Base-by-base conservation (phyloP, 2,329 filamentous ascomycete species). In the Leptodontidium sp. region DNA sequence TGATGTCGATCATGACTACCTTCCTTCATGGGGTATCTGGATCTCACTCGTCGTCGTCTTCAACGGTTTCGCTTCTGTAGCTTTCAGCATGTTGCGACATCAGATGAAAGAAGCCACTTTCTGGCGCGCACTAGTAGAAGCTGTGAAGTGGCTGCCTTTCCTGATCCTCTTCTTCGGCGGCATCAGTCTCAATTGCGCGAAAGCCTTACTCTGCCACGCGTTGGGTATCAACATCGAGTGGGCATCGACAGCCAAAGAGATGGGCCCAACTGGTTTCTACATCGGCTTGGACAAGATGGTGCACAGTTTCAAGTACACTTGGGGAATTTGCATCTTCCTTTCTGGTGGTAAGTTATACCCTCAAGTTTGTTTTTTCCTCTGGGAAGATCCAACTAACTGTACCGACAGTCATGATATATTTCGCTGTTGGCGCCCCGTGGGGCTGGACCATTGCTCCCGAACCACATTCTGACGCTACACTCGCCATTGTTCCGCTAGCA, bases 41-140 rank as follows among this genome's bases (percentile, higher is more conserved):
- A 83, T 90, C 73, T 83, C 85, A 17, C 85, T 92, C 72, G 79
- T 91, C 61, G 81, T 91, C 65, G 85, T 92, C 61, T 92, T 92
- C 81, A 88, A 86, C 62, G 83, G 50, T 38, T 32, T 64, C 29
- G 62, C 65, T 11, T 65, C 59, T 24, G 67, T 67, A 65, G 69
- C 63, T 15, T 71, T 66, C 68, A 68, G 71, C 49, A 71, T 69
- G 55, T 66, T 70, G 43, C 62, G 72, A 4, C 58, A 68, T 63
- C 67, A 62, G 55, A 59, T 69, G 24, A 70, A 58, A 35, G 49
- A 64, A 43, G 67, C 50, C 62, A 61, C 65, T 59, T 71, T 73
- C 67, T 72, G 64, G 26, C 68, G 55, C 61, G 81, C 82, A 1
- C 71, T 89, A 15, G 75, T 83, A 66, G 83, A 86, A 73, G 90